Evolutionary conservation across 768 basidiomycete genomes (phyloP), one percentile per base, ranked within the genome.

Genomic region (Coprinopsis marcescibilis): DNA sequence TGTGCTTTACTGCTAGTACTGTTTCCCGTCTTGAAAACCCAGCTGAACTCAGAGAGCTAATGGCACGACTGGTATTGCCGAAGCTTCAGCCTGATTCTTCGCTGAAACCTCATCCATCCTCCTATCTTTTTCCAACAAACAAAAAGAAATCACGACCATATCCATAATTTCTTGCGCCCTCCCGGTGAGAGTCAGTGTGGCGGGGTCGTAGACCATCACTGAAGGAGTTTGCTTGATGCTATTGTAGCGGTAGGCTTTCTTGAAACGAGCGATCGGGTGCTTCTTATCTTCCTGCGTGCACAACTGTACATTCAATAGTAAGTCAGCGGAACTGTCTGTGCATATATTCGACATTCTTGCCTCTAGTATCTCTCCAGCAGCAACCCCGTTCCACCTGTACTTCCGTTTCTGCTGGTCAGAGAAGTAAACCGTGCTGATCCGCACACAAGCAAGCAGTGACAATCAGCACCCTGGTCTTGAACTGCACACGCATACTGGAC

Each of bases 121-220:
- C 24, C 32, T 34, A 3, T 43, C 41, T 23, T 43, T 49, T 33
- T 43, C 41, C 27, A 43, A 21, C 17, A 49, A 13, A n/a, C 29
- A 43, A 34, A 49, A 49, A 1, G 48, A 49, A 21, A 49, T 43
- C 8, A 49, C 32, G 17, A 49, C 41, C 20, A 36, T 13, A 23
- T 49, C 41, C n/a, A 34, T 32, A 24, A 49, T 49, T 17, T 49
- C 48, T 14, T 7, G 23, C 12, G 32, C 48, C 17, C 32, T 3
- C 1, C 5, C 23, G 8, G 11, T 26, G 17, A 49, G 21, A 13
- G 46, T 48, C 20, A 42, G 26, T 27, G 44, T 8, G 29, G 29
- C 29, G 8, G 8, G 29, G 29, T 8, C n/a, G 29, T 32, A n/a
- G 8, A 8, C 29, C 29, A n/a, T 32, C 29, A 8, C n/a, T n/a